Evolutionary conservation across 352 stramenopile species (phyloP).

Genomic region (Halophytophthora batemanensis): DNA sequence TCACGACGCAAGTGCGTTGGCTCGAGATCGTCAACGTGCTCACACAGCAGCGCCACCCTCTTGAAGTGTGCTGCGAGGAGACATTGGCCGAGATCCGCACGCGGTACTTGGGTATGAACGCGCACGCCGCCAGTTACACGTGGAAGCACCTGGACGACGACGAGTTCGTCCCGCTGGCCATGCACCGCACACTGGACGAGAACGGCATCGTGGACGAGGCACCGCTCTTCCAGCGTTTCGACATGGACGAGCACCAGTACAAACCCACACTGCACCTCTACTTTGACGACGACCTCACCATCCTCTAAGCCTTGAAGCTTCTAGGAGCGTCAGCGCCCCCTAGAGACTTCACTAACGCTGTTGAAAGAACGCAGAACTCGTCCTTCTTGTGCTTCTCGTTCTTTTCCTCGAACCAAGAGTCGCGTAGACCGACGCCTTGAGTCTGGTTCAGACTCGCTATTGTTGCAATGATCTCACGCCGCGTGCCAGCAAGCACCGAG

Average conservation of each 20-base stretch:
- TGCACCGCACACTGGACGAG: conserved; percentile 84
- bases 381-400: too few species aligned
- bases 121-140: conserved; percentile 90
- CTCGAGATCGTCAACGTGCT: conserved; percentile 91
- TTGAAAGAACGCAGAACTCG: too few species aligned
- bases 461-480: too few species aligned
- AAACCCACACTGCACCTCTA: conserved; percentile 90
- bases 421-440: too few species aligned
- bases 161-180: conserved; percentile 88
- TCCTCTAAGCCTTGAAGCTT: too few species aligned
- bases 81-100: conserved; percentile 86
- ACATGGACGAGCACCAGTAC: conserved; percentile 87
- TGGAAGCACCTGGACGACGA: conserved; percentile 88
- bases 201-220: conserved; percentile 89
- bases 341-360: too few species aligned
- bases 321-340: too few species aligned
- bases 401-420: too few species aligned
- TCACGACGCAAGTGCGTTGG: conserved; percentile 70
- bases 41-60: conserved; percentile 78
- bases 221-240: conserved; percentile 71
- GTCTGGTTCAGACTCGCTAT: too few species aligned
- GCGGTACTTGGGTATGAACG: conserved; percentile 85
- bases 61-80: conserved; percentile 87
- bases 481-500: too few species aligned
- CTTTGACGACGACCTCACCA: conserved; percentile 92